A percentile compares a stretch with the other conserved stretches of the same genome.
phyloP scores from a whole-genome alignment of 768 basidiomycete genomes.

The Suillus weaverae region DNA sequence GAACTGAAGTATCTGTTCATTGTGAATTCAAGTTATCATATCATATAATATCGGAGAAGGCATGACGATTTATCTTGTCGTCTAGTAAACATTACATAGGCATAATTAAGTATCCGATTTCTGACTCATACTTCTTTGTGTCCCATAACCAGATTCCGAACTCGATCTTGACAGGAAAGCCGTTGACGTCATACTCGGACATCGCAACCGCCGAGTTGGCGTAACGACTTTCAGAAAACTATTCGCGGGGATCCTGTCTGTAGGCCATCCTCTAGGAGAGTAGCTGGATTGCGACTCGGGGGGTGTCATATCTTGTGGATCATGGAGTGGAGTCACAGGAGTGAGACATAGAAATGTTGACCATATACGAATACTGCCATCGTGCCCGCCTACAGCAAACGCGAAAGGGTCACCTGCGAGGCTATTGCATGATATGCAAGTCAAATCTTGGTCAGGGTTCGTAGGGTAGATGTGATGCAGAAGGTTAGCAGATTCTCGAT shows the following conservation, averaged over 20 bases:
- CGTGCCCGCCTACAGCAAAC: constrained; percentile 76
- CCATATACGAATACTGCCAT: constrained; percentile 76
- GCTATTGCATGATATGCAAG: constrained; percentile 80
- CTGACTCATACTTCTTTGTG: background rate
- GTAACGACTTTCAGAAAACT: background rate
- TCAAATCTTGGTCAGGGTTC: constrained; percentile 61
- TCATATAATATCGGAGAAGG: background rate
- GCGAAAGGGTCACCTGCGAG: constrained; percentile 47
- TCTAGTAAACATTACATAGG: background rate
- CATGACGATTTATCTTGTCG: too few species aligned
- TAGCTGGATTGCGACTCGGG: constrained; percentile 11
- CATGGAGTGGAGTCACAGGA: background rate
- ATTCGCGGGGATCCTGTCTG: background rate
- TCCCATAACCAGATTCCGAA: background rate
- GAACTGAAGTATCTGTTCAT: background rate
- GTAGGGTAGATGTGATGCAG: constrained; percentile 70
- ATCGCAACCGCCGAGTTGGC: background rate
- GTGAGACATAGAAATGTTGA: constrained; percentile 35
- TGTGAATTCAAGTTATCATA: background rate
- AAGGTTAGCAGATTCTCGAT: constrained; percentile 72
- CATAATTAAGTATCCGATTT: constrained; percentile 1
- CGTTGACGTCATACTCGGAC: constrained; percentile 2
- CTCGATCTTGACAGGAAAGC: background rate
- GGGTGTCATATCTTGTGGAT: background rate
- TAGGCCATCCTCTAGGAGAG: constrained; percentile 1